These are phyloP conservation scores for Debaryomycetaceae sp. DNA, from an alignment of 1,139 yeast genomes.

Conservation along the genomic window DNA sequence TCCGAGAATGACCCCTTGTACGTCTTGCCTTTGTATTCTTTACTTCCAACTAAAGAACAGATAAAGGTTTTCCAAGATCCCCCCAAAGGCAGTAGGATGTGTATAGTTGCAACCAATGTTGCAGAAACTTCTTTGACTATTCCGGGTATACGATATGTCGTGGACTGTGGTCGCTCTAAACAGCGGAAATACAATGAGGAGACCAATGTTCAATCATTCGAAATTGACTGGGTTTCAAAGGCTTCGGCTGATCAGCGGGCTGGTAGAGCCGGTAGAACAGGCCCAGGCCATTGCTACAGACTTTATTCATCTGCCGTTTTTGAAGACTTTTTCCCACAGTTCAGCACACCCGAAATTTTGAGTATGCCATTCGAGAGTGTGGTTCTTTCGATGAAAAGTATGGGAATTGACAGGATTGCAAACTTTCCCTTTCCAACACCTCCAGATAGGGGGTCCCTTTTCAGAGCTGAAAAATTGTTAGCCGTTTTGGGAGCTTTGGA, in stretches of 20 bases:
- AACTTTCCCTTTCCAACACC: constrained; percentile 98
- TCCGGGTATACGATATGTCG: constrained; percentile 92
- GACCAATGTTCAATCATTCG: constrained; percentile 91
- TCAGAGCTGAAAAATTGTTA: constrained; percentile 65
- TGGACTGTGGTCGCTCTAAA: constrained; percentile 92
- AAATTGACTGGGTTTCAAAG: constrained; percentile 88
- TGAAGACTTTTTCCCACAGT: constrained; percentile 80
- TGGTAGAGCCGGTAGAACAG: constrained; percentile 99
- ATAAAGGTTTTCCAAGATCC: constrained; percentile 88
- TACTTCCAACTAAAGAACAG: constrained; percentile 89
- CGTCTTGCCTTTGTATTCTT: constrained; percentile 87
- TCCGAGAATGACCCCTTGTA: constrained; percentile 77
- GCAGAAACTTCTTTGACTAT: constrained; percentile 97
- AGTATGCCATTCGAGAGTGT: constrained; percentile 97
- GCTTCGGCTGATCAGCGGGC: constrained; percentile 95
- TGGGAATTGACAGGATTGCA: constrained; percentile 88
- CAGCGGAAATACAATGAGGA: constrained; percentile 80
- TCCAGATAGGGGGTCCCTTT: constrained; percentile 63
- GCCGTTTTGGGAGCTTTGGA: constrained; percentile 79
- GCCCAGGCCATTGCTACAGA: constrained; percentile 97
- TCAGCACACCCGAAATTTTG: constrained; percentile 83
- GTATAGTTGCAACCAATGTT: constrained; percentile 95
- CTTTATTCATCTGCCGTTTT: constrained; percentile 92
- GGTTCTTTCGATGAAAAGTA: constrained; percentile 89
- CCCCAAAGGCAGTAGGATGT: constrained; percentile 79